Base-by-base conservation (phyloP, 1,284 basidiomycete genomes). In the Cutaneotrichosporon sp. region DNA sequence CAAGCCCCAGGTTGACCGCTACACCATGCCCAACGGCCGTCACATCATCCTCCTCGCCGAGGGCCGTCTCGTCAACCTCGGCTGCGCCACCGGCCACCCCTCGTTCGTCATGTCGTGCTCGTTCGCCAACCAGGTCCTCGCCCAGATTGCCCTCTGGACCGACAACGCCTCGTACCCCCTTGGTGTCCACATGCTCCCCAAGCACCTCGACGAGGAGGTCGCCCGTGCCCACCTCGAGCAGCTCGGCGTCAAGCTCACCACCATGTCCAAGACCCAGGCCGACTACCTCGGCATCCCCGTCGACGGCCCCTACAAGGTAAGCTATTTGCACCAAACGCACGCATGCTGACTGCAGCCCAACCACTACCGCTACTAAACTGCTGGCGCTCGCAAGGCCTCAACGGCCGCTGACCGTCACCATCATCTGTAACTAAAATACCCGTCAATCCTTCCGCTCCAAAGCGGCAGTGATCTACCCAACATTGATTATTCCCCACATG, bases 1-100 rank as follows among this genome's bases (percentile, higher is more conserved):
- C 80, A 99, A 99, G 82, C 96, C 94, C 66, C 94, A 99, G 80
- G 96, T 99, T 52, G 94, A 99, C 79, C 89, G 94, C 65, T 98
- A 80, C 84, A 96, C 90, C 68, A 90, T 94, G 86, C 65, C 85
- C 55, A 84, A 78, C 53, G 92, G 91, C 55, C 88, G 90, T 61
- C 94, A 97, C 81, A 79, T 99, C 79, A 88, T 99, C 78, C 86
- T 99, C 53, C 89, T 99, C 60, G 94, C 94, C 53, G 91, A 97
- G 74, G 94, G 87, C 62, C 94, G 96, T 81, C 88, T 98, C 60
- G 94, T 98, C 75, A 98, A 98, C 84, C 82, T 98, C 67, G 94
- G 94, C 80, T 93, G 78, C 55, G 86, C 79, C 41, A 94, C 90
- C 60, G 90, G 90, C 52, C 90, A 94, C 78, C 90, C 90, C 39